Percentiles rank a stretch among this genome's conserved stretches.
These are phyloP conservation scores for Elasticomyces elasticus DNA, from an alignment of 495 filamentous ascomycete genomes.

Conservation along the genomic window DNA sequence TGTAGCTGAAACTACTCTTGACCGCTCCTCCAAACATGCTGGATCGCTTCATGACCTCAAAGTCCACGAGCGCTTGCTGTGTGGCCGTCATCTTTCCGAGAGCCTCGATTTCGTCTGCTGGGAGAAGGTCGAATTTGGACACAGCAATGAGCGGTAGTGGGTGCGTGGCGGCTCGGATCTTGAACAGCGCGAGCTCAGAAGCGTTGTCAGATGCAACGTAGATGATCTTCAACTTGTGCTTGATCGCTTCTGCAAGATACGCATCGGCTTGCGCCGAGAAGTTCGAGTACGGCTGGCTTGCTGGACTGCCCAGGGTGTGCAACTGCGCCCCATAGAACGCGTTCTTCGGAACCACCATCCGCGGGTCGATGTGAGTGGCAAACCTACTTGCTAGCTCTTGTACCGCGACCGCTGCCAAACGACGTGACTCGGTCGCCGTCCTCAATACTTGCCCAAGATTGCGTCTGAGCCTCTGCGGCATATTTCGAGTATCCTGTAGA, in stretches of 20 bases:
- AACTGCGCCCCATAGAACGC: conserved; percentile 22
- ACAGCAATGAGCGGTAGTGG: conserved; percentile 25
- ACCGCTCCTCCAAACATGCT: conserved; percentile 28
- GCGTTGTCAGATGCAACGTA: conserved; percentile 28
- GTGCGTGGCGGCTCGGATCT: conserved; percentile 6
- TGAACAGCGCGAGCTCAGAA: conserved; percentile 20
- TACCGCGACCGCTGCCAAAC: conserved; percentile 17
- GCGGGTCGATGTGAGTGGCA: not conserved
- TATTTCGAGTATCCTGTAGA: conserved; percentile 10
- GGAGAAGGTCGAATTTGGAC: conserved; percentile 20
- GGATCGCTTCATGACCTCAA: conserved; percentile 30
- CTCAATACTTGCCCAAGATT: conserved; percentile 12
- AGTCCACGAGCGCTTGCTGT: conserved; percentile 34
- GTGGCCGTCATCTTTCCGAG: conserved; percentile 25
- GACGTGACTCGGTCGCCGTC: not conserved
- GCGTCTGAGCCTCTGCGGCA: conserved; percentile 11
- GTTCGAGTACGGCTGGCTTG: conserved; percentile 2
- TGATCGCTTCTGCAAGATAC: conserved; percentile 5
- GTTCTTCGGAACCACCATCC: conserved; percentile 21
- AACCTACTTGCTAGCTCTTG: conserved; percentile 24
- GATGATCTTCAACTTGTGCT: conserved; percentile 19
- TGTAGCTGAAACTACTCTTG: conserved; percentile 31
- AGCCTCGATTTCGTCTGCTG: conserved; percentile 20
- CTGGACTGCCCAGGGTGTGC: conserved; percentile 11
- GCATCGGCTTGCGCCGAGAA: conserved; percentile 14